phyloP scores from a whole-genome alignment of 2,329 filamentous ascomycete genomes.

The Fusarium hainanense region DNA sequence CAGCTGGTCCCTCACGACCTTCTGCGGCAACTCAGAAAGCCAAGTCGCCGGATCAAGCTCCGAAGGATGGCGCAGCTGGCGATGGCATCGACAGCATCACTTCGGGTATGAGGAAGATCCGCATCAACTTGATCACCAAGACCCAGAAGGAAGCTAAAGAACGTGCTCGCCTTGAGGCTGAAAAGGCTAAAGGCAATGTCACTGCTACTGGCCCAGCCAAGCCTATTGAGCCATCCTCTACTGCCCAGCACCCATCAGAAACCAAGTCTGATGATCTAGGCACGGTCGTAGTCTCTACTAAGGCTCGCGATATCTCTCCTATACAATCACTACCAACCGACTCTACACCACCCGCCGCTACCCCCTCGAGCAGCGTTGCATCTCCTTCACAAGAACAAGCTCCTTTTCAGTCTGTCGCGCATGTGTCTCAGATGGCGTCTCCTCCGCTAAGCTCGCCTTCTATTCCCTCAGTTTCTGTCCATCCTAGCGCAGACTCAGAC shows the following conservation, averaged over 20 bases:
- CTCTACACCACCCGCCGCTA: constrained; percentile 40
- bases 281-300: neutral
- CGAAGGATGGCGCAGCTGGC: constrained; percentile 21
- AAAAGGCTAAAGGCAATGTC: constrained; percentile 22
- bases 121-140: constrained; percentile 69
- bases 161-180: constrained; percentile 44
- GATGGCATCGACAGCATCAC: constrained; percentile 67
- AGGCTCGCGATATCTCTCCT: constrained; percentile 24
- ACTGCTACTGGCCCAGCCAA: constrained; percentile 5
- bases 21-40: constrained; percentile 19
- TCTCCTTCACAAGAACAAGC: constrained; percentile 42
- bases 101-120: constrained; percentile 70
- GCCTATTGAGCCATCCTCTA: neutral
- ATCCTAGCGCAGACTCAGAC: constrained; percentile 38
- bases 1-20: constrained; percentile 29
- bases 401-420: constrained; percentile 35
- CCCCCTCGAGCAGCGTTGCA: constrained; percentile 41
- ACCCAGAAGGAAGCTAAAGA: constrained; percentile 67
- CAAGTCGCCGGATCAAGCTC: constrained; percentile 25
- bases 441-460: constrained; percentile 48
- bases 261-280: neutral
- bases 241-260: constrained; percentile 4
- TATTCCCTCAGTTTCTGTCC: constrained; percentile 45
- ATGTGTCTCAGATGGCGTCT: constrained; percentile 39
- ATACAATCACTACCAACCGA: constrained; percentile 18